Percentiles rank a stretch among this genome's conserved stretches.
Conservation (phyloP, 2,329 filamentous ascomycete species). For the Phialophora tarda region DNA sequence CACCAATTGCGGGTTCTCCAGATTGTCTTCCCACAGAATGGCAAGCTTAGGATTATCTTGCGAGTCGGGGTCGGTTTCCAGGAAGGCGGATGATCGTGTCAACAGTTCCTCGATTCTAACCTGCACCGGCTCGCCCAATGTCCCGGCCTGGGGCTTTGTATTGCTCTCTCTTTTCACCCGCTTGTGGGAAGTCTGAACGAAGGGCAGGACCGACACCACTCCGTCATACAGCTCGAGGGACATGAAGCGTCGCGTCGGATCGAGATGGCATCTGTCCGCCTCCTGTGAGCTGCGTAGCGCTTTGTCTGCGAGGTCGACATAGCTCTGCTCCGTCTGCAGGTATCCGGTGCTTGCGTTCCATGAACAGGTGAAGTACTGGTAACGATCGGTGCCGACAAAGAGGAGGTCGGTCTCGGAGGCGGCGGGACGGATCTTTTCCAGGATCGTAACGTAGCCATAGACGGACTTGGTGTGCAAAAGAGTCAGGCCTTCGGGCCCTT, state of each 20-base stretch:
- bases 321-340: constrained; percentile 63
- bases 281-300: constrained; percentile 76
- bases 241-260: constrained; percentile 74
- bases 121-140: constrained; percentile 66
- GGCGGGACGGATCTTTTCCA: constrained; percentile 77
- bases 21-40: constrained; percentile 68
- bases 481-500: constrained; percentile 67
- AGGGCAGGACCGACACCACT: constrained; percentile 67
- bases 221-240: constrained; percentile 72
- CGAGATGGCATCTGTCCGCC: constrained; percentile 80
- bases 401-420: constrained; percentile 79
- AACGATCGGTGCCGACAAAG: constrained; percentile 88
- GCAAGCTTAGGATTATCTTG: constrained; percentile 64
- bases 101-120: constrained; percentile 70
- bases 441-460: constrained; percentile 84
- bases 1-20: constrained; percentile 61
- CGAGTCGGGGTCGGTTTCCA: constrained; percentile 58
- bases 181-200: constrained; percentile 61
- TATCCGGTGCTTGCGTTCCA: constrained; percentile 71
- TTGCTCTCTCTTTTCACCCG: constrained; percentile 40
- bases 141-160: constrained; percentile 45
- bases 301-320: constrained; percentile 65
- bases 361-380: constrained; percentile 85
- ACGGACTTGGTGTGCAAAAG: constrained; percentile 73
- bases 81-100: constrained; percentile 69